Percentiles rank a stretch among this genome's conserved stretches.
Evolutionary conservation across 441 rosid species (phyloP).

Genomic region (Erodium texanum): DNA sequence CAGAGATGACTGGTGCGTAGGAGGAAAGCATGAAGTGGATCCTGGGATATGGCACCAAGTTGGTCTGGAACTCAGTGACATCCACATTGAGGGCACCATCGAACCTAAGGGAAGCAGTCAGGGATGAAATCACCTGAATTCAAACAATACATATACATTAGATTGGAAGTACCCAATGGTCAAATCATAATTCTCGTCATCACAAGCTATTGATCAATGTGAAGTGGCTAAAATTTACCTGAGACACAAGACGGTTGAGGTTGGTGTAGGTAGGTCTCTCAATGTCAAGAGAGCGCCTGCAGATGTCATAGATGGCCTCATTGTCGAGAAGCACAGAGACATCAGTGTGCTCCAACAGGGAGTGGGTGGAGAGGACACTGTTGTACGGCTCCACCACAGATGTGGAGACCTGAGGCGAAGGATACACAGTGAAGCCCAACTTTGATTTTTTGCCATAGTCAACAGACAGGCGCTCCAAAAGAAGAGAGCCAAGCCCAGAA

Average conservation of each 20-base stretch:
- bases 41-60: constrained; percentile 88
- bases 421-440: constrained; percentile 54
- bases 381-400: constrained; percentile 63
- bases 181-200: too few species aligned
- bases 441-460: constrained; percentile 68
- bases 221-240: constrained; percentile 28
- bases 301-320: constrained; percentile 80
- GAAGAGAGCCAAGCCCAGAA: constrained; percentile 52
- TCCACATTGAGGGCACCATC: constrained; percentile 89
- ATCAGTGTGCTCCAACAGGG: constrained; percentile 53
- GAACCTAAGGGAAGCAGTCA: constrained; percentile 78
- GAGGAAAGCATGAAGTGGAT: constrained; percentile 95
- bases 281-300: constrained; percentile 78
- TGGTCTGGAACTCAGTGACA: constrained; percentile 86
- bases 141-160: background rate
- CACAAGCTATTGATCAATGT: too few species aligned
- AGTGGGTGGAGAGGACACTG: constrained; percentile 59
- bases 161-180: too few species aligned
- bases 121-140: constrained; percentile 64
- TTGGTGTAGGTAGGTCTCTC: constrained; percentile 85
- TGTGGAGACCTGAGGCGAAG: constrained; percentile 57
- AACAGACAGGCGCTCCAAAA: constrained; percentile 50
- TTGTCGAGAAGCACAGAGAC: constrained; percentile 79
- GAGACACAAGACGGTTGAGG: constrained; percentile 79
- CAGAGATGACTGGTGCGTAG: constrained; percentile 79